A percentile compares a stretch with the other conserved stretches of the same genome.
These are phyloP conservation scores for Talaromyces wortmannii DNA, from an alignment of 495 filamentous ascomycete genomes.

Conservation along the genomic window DNA sequence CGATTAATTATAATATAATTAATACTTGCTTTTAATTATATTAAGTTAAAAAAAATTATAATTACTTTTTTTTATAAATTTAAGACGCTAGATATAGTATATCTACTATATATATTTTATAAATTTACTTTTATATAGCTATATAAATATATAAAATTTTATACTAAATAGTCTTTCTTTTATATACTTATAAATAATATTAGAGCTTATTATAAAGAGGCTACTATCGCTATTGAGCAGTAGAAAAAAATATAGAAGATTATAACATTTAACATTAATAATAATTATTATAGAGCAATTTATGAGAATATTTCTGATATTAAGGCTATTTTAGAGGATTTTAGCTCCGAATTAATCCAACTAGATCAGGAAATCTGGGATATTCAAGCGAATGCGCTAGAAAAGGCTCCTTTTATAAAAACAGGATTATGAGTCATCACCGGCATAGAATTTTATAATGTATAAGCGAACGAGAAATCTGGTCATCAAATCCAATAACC, in stretches of 20 bases:
- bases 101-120: slow-evolving; percentile 32
- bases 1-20: slow-evolving; percentile 38
- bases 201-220: slow-evolving; percentile 19
- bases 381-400: slow-evolving; percentile 34
- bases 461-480: no score
- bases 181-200: slow-evolving; percentile 49
- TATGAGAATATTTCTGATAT: slow-evolving; percentile 11
- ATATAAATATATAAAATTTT: slow-evolving; percentile 38
- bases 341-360: slow-evolving; percentile 27
- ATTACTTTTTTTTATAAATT: slow-evolving; percentile 44
- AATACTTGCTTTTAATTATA: slow-evolving; percentile 37
- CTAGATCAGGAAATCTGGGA: slow-evolving; percentile 29
- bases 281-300: slow-evolving; percentile 8
- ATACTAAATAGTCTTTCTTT: slow-evolving; percentile 43
- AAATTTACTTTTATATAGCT: slow-evolving; percentile 36
- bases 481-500: no score
- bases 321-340: slow-evolving; percentile 28
- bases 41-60: slow-evolving; percentile 38
- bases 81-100: slow-evolving; percentile 31
- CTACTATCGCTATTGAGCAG: slow-evolving; percentile 21
- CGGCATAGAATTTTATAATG: no score
- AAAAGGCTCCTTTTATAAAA: slow-evolving; percentile 21
- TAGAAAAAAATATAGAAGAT: slow-evolving; percentile 39
- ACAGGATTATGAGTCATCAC: no score
- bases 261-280: slow-evolving; percentile 34